Percentiles rank a stretch among this genome's conserved stretches.
Conservation (phyloP, 148 eudicot genomes). For the Beta vulgaris region DNA sequence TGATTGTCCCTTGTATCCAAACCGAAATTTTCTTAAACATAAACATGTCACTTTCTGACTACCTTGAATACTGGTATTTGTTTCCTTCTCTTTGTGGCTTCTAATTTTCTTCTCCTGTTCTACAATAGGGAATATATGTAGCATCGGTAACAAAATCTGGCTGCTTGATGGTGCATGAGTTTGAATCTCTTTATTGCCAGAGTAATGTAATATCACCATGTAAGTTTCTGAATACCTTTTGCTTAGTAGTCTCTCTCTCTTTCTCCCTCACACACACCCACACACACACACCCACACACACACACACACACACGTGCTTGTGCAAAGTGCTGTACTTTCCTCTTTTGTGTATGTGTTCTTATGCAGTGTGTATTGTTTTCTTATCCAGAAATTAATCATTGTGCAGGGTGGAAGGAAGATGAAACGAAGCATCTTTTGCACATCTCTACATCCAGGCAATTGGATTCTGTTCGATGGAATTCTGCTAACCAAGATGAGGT, state of each 20-base stretch:
- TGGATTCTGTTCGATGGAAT: conserved; percentile 80
- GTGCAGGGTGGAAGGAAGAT: conserved; percentile 51
- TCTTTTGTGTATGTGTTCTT: not conserved
- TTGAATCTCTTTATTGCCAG: conserved; percentile 61
- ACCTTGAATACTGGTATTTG: not conserved
- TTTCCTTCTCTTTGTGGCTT: not conserved
- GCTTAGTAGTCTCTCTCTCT: no score
- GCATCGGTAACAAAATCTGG: conserved; percentile 89
- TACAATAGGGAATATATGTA: conserved; percentile 68
- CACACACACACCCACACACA: not conserved
- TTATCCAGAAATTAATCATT: conserved; percentile 3
- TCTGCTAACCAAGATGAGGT: conserved; percentile 95
- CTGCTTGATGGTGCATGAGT: conserved; percentile 83
- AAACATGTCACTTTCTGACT: no score
- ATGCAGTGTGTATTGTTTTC: not conserved
- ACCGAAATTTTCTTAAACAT: no score
- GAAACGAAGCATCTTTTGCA: conserved; percentile 76
- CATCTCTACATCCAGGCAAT: conserved; percentile 41
- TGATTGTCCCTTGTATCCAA: not conserved
- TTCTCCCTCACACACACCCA: no score
- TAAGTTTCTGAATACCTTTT: conserved; percentile 17
- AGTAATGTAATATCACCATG: conserved; percentile 37
- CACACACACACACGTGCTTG: not conserved
- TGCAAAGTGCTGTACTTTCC: no score
- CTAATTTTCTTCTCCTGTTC: not conserved